Evolutionary conservation across 768 basidiomycete genomes (phyloP).

Genomic region (Boletus insuetus): DNA sequence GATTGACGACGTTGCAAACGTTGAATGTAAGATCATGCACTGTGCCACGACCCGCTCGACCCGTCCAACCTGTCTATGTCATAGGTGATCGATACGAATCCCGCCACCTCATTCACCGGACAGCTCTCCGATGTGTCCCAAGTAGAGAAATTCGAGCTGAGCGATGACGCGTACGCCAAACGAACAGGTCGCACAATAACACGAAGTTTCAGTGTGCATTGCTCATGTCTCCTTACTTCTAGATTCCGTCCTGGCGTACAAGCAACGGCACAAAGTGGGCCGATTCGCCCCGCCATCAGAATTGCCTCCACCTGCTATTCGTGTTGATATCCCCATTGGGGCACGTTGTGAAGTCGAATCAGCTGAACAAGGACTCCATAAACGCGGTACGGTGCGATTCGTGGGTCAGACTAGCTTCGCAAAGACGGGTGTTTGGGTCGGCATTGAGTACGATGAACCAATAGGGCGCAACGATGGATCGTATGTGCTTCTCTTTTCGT

Average conservation of each 20-base stretch:
- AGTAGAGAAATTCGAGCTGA: constrained; percentile 92
- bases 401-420: constrained; percentile 79
- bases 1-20: constrained; percentile 72
- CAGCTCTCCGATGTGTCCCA: constrained; percentile 81
- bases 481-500: constrained; percentile 47
- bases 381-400: constrained; percentile 83
- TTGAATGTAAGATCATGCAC: constrained; percentile 58
- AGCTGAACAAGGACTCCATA: constrained; percentile 61
- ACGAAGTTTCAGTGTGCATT: not conserved
- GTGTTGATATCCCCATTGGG: constrained; percentile 58
- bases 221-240: constrained; percentile 4
- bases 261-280: constrained; percentile 83
- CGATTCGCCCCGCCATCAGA: constrained; percentile 68
- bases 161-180: constrained; percentile 74
- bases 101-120: constrained; percentile 71
- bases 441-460: constrained; percentile 94
- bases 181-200: constrained; percentile 56
- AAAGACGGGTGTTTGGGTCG: constrained; percentile 74
- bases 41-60: not conserved
- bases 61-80: constrained; percentile 42
- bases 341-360: constrained; percentile 84
- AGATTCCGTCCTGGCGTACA: constrained; percentile 91
- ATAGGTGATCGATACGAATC: constrained; percentile 61
- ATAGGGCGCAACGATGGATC: constrained; percentile 94
- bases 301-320: constrained; percentile 25